A percentile compares a stretch with the other conserved stretches of the same genome.
phyloP scores from a whole-genome alignment of 177 flowering plant species.

The Telopea speciosissima region DNA sequence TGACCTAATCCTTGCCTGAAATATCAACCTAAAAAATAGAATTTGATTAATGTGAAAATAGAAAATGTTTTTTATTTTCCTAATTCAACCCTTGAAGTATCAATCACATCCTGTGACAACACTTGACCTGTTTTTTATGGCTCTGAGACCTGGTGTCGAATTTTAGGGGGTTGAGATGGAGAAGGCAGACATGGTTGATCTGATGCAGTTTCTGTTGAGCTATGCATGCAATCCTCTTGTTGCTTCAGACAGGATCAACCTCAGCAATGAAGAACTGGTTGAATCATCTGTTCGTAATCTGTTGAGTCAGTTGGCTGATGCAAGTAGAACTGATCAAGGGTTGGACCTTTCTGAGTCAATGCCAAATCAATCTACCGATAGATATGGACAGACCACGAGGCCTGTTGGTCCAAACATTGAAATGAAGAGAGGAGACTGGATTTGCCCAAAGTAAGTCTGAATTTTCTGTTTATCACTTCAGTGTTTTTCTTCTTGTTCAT shows the following conservation, averaged over 20 bases:
- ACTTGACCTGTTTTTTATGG: not conserved
- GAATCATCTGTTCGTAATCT: constrained; percentile 68
- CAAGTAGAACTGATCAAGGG: constrained; percentile 21
- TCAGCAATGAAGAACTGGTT: constrained; percentile 35
- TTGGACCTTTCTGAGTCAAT: constrained; percentile 25
- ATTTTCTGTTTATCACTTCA: not conserved
- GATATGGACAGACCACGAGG: constrained; percentile 33
- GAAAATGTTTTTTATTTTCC: too few species aligned
- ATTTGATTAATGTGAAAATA: too few species aligned
- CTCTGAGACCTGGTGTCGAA: not conserved
- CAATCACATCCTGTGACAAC: too few species aligned
- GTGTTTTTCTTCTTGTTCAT: not conserved
- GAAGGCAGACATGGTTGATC: constrained; percentile 50
- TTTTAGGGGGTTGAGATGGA: constrained; percentile 44
- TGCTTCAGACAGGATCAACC: constrained; percentile 25
- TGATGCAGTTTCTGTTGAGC: constrained; percentile 76
- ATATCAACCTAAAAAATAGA: too few species aligned
- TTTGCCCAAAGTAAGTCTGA: constrained; percentile 59
- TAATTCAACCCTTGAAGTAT: too few species aligned
- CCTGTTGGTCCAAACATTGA: constrained; percentile 48
- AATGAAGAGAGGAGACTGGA: constrained; percentile 96
- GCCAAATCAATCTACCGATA: constrained; percentile 31
- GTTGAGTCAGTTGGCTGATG: constrained; percentile 47
- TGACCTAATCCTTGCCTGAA: too few species aligned
- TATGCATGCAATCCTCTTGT: constrained; percentile 38